Base-by-base conservation (phyloP, 1,284 basidiomycete species). In the Trametes polyzona region DNA sequence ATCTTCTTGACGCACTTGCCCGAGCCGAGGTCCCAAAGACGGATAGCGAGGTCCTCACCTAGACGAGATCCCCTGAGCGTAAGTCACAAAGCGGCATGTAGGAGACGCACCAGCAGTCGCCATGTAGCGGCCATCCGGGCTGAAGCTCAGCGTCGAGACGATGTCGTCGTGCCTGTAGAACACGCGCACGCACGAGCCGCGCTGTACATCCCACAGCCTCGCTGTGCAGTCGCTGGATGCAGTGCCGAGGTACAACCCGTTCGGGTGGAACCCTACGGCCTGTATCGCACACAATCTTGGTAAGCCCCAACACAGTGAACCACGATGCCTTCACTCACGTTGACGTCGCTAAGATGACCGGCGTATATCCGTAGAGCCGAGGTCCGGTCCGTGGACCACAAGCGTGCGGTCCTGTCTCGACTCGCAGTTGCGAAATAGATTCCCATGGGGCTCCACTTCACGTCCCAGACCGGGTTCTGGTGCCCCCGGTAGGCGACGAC, bases 351-450 rank as follows among this genome's bases (percentile, higher is more conserved):
- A 63, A 98, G 71, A 76, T 99, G 97, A 0, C 97, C 97, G 1
- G 94, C 95, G 74, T 97, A 99, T 71, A 98, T 90, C 61, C 97
- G 79, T 62, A 99, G 72, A 48, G 95, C 92, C 7, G 90, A 87
- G 16, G 88, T 86, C 52, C 95, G 81, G 71, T 99, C 97, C 2
- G 96, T 96, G 29, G 91, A 94, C 97, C 97, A 99, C 40, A 99
- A 79, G 64, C 96, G 83, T 0, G 97, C 97, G 2, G 97, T 98
- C 60, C 93, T 81, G 74, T 99, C 97, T 47, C 96, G 80, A 69
- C 94, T 96, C 5, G 87, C 95, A 11, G 94, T 96, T 0, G 96
- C 96, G 74, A 99, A 99, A 76, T 99, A 98, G n/a, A 96, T 88
- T 5, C 97, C 96, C 77, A 94, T 86, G 7, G 96, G 96, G 63